Conservation (phyloP, 1,139 yeast genomes). For the Magnusiomyces tetraspermus region DNA sequence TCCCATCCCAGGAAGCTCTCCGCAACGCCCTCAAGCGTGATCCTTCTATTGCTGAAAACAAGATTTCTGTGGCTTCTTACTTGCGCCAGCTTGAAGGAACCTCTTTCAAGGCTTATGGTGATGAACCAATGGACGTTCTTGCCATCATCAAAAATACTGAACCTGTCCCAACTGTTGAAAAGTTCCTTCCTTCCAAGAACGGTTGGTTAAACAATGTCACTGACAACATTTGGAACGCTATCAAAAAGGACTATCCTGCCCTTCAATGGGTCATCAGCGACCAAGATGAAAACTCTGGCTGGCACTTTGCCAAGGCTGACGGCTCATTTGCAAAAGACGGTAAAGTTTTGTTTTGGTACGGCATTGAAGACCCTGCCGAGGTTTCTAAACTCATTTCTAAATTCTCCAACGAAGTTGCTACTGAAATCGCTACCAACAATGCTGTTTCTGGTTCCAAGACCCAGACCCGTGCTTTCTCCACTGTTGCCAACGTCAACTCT, state of each 20-base stretch:
- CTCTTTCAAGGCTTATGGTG: conserved; percentile 76
- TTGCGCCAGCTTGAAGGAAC: conserved; percentile 56
- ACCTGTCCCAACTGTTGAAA: conserved; percentile 66
- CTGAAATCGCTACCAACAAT: not conserved
- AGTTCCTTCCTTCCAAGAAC: conserved; percentile 74
- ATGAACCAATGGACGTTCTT: conserved; percentile 89
- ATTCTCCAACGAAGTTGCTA: conserved; percentile 34
- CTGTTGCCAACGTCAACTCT: conserved; percentile 30
- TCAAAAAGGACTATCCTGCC: conserved; percentile 61
- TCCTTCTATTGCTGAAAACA: conserved; percentile 49
- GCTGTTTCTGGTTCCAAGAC: conserved; percentile 19
- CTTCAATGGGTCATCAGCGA: conserved; percentile 88
- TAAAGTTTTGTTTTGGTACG: conserved; percentile 89
- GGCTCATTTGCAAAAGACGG: conserved; percentile 92
- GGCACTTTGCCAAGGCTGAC: conserved; percentile 89
- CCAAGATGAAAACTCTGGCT: conserved; percentile 79
- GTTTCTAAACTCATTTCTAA: conserved; percentile 57
- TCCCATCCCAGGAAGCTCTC: conserved; percentile 61
- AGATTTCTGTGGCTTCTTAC: conserved; percentile 59
- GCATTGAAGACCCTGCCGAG: conserved; percentile 55
- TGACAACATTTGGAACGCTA: conserved; percentile 81
- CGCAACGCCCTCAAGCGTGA: conserved; percentile 72
- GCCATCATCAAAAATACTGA: conserved; percentile 58
- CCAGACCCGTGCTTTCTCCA: conserved; percentile 26
- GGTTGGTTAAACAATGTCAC: conserved; percentile 98